Percentiles rank a stretch among this genome's conserved stretches.
These are phyloP conservation scores for Paramarasmius palmivorus DNA, from an alignment of 1,284 basidiomycete genomes.

Conservation along the genomic window DNA sequence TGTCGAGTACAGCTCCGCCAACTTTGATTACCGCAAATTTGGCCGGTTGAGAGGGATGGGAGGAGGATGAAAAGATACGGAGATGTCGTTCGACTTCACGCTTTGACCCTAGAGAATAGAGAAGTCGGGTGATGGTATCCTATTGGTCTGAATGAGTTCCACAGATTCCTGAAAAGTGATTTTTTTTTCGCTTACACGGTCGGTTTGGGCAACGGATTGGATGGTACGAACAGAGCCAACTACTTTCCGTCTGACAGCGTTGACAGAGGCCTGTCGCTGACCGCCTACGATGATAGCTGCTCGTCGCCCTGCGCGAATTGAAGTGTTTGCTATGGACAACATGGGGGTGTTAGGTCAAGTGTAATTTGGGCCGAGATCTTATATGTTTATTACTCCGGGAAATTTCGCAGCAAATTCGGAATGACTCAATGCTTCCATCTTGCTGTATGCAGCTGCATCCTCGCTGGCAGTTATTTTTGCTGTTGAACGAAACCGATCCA, in stretches of 20 bases:
- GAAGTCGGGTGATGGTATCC: conserved; percentile 91
- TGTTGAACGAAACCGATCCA: neutral
- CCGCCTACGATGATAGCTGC: conserved; percentile 43
- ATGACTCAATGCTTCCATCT: conserved; percentile 1
- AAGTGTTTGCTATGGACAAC: conserved; percentile 12
- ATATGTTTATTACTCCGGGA: neutral
- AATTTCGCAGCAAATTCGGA: neutral
- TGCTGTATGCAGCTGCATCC: conserved; percentile 2
- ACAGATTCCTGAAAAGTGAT: neutral
- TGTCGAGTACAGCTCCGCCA: conserved; percentile 89
- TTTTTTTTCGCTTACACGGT: conserved; percentile 52
- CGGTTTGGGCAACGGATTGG: conserved; percentile 58
- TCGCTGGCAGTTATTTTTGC: neutral
- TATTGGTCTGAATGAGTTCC: conserved; percentile 29
- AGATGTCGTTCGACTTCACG: conserved; percentile 96
- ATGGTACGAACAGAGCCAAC: conserved; percentile 36
- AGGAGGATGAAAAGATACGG: conserved; percentile 90
- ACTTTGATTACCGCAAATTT: conserved; percentile 96
- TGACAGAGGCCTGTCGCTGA: conserved; percentile 46
- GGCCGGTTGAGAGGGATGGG: conserved; percentile 79
- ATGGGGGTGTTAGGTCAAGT: conserved; percentile 1
- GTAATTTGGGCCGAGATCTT: neutral
- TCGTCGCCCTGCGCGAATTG: conserved; percentile 12
- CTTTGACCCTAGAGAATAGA: conserved; percentile 94
- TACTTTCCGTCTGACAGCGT: conserved; percentile 33